phyloP scores from a whole-genome alignment of 2,329 filamentous ascomycete genomes.

The Lizonia empirigonia region DNA sequence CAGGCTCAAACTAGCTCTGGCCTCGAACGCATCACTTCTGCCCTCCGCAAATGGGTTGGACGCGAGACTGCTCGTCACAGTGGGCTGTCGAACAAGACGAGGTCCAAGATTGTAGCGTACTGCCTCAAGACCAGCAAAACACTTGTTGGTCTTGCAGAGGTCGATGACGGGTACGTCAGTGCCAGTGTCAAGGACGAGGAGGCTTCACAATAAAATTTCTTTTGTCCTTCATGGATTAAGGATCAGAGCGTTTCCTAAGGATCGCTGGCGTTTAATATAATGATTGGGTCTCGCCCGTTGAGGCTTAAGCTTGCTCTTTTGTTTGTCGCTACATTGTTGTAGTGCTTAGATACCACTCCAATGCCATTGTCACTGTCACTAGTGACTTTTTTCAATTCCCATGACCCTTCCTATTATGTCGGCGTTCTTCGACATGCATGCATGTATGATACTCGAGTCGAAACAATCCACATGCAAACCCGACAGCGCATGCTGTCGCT shows the following conservation, averaged over 20 bases:
- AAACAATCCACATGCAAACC: too few species aligned
- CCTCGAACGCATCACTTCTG: constrained; percentile 52
- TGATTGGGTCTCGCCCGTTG: not conserved
- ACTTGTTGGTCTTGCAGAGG: constrained; percentile 47
- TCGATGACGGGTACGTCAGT: constrained; percentile 40
- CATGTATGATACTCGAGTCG: not conserved
- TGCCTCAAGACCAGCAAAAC: constrained; percentile 53
- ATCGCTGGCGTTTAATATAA: not conserved
- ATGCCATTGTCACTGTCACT: not conserved
- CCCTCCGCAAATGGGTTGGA: constrained; percentile 55
- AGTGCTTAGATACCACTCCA: constrained; percentile 9
- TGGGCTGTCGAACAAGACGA: constrained; percentile 48
- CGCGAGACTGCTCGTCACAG: constrained; percentile 50
- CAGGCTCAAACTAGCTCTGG: constrained; percentile 45
- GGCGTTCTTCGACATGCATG: not conserved
- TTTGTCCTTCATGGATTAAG: not conserved
- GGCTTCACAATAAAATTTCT: not conserved
- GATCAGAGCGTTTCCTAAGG: not conserved
- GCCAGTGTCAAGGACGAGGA: constrained; percentile 36
- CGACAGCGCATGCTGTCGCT: too few species aligned
- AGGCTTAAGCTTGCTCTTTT: not conserved
- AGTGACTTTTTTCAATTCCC: not conserved
- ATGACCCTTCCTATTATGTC: not conserved
- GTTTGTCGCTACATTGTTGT: not conserved
- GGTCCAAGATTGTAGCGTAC: constrained; percentile 48